Percentiles rank a stretch among this genome's conserved stretches.
Conservation (phyloP, 768 basidiomycete genomes). For the Hericium coralloides region DNA sequence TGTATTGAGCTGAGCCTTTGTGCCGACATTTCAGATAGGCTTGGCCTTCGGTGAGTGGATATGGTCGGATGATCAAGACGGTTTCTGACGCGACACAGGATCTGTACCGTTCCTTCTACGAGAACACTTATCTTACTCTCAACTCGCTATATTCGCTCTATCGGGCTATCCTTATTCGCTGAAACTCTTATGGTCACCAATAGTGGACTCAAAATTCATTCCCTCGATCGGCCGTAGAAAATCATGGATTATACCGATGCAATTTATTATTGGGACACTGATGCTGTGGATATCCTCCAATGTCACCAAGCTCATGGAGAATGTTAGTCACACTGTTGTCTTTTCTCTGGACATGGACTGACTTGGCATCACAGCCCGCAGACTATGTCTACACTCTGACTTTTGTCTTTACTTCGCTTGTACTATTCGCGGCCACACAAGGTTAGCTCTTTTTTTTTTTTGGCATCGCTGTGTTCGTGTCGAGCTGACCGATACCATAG, state of each 20-base stretch:
- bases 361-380: slow-evolving; percentile 49
- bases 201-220: slow-evolving; percentile 88
- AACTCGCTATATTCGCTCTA: slow-evolving; percentile 89
- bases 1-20: slow-evolving; percentile 10
- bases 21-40: slow-evolving; percentile 45
- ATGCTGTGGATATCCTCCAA: slow-evolving; percentile 74
- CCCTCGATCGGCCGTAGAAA: slow-evolving; percentile 85
- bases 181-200: slow-evolving; percentile 94
- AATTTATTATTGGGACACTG: slow-evolving; percentile 75
- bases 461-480: too few species aligned
- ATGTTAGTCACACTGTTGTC: slow-evolving; percentile 38
- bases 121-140: slow-evolving; percentile 93
- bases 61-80: neutral
- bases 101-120: slow-evolving; percentile 95
- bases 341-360: slow-evolving; percentile 4
- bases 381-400: slow-evolving; percentile 75
- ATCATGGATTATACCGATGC: slow-evolving; percentile 99
- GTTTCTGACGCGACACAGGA: slow-evolving; percentile 35
- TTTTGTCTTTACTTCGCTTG: slow-evolving; percentile 77
- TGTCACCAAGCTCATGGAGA: slow-evolving; percentile 67
- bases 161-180: slow-evolving; percentile 94
- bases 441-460: slow-evolving; percentile 36
- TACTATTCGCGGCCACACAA: slow-evolving; percentile 95
- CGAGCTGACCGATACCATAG: slow-evolving; percentile 31
- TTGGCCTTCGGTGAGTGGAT: slow-evolving; percentile 67